A percentile compares a stretch with the other conserved stretches of the same genome.
Conservation (phyloP, 805 yeast species). For the Danielozyma ontarioensis region DNA sequence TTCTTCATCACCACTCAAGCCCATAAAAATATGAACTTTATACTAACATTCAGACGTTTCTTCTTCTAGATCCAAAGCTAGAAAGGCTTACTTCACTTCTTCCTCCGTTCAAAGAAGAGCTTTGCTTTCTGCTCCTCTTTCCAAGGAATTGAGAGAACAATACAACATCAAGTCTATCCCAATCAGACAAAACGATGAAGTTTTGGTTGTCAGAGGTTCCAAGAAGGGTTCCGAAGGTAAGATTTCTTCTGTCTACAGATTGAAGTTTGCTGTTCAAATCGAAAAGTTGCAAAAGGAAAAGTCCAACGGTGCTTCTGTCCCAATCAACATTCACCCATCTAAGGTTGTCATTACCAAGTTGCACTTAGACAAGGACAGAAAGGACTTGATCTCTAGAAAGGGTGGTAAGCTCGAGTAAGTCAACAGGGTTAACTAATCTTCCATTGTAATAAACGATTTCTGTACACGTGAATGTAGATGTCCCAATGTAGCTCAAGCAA, state of each 20-base stretch:
- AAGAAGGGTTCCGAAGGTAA: constrained; percentile 99
- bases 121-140: constrained; percentile 96
- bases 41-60: constrained; percentile 80
- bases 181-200: constrained; percentile 96
- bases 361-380: constrained; percentile 98
- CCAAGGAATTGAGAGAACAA: constrained; percentile 97
- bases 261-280: constrained; percentile 92
- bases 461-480: neutral
- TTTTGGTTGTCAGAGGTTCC: constrained; percentile 95
- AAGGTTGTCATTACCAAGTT: constrained; percentile 98
- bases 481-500: too few relatives aligned
- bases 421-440: constrained; percentile 2
- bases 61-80: constrained; percentile 97
- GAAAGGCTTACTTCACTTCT: constrained; percentile 99
- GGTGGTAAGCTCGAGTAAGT: constrained; percentile 94
- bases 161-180: constrained; percentile 95
- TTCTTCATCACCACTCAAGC: too few relatives aligned
- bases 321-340: constrained; percentile 96
- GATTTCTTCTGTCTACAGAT: constrained; percentile 97
- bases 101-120: constrained; percentile 94
- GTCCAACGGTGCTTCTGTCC: constrained; percentile 96
- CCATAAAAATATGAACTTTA: too few relatives aligned
- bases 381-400: constrained; percentile 94
- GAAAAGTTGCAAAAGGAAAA: constrained; percentile 97
- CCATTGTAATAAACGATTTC: neutral